phyloP scores from a whole-genome alignment of 306 rosid genomes.

The Adenanthera pavonina region DNA sequence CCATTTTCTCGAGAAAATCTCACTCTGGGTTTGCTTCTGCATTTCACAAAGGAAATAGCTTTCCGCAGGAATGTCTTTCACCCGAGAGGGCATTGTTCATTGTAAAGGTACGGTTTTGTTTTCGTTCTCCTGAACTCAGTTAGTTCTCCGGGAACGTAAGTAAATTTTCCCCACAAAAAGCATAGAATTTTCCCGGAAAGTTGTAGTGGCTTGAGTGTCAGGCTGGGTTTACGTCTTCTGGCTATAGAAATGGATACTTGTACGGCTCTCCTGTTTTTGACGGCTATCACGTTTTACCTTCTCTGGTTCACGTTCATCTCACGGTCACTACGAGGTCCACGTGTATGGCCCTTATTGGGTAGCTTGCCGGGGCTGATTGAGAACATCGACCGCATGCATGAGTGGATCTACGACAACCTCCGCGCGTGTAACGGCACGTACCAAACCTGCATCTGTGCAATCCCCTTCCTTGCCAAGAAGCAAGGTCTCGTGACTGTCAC shows the following conservation, averaged over 20 bases:
- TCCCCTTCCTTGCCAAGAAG: conserved; percentile 77
- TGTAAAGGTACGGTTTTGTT: conserved; percentile 28
- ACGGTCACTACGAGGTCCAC: conserved; percentile 83
- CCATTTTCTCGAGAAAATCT: neutral
- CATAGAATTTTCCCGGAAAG: neutral
- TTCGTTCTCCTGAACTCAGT: conserved; percentile 21
- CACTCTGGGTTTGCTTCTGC: conserved; percentile 14
- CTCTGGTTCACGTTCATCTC: conserved; percentile 91
- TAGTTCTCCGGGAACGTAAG: neutral
- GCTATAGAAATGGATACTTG: conserved; percentile 65
- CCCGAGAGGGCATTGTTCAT: neutral
- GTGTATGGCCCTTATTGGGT: conserved; percentile 90
- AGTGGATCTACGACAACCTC: conserved; percentile 93
- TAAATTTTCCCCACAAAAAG: neutral
- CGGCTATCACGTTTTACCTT: conserved; percentile 75
- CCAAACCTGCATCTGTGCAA: conserved; percentile 96
- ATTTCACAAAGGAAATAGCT: neutral
- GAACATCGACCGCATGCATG: conserved; percentile 87
- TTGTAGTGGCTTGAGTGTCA: conserved; percentile 29
- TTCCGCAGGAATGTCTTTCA: conserved; percentile 13
- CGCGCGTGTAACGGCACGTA: conserved; percentile 96
- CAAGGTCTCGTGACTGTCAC: conserved; percentile 99
- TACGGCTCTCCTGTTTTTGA: conserved; percentile 63
- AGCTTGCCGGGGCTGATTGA: conserved; percentile 84
- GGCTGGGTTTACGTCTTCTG: neutral